Evolutionary conservation across 257 asterid species (phyloP).

Genomic region (Capsicum rhomboideum): DNA sequence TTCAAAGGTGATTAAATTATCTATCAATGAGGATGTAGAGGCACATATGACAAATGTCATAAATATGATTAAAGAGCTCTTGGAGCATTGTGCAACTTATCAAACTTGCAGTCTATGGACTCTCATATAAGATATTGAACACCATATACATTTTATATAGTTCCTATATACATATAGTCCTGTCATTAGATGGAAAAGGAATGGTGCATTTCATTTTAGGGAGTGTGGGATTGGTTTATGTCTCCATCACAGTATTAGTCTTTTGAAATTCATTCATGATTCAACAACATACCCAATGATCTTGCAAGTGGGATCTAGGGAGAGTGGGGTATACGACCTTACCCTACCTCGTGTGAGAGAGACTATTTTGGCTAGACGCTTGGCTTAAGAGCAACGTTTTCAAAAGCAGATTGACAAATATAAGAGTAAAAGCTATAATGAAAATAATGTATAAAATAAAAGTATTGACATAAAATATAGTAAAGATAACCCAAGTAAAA

Average conservation of each 20-base stretch:
- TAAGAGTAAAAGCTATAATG: not conserved
- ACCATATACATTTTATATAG: not conserved
- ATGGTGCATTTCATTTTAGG: not conserved
- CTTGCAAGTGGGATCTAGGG: no score
- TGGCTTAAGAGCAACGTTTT: not conserved
- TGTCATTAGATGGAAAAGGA: not conserved
- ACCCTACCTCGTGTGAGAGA: no score
- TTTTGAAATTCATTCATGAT: no score
- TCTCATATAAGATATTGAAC: not conserved
- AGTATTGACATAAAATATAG: no score
- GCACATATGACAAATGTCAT: no score
- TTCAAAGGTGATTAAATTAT: not conserved
- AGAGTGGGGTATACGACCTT: no score
- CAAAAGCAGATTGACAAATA: not conserved
- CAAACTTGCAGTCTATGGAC: no score
- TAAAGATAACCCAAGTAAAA: no score
- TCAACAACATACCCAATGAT: no score
- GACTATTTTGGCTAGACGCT: not conserved
- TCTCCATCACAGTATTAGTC: not conserved
- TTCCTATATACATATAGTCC: not conserved
- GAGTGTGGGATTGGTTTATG: not conserved
- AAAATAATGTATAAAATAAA: no score
- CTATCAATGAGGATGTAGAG: not conserved
- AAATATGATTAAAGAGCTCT: no score
- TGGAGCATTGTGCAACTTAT: no score